These are phyloP conservation scores for Neonectria faginata DNA, from an alignment of 2,329 filamentous ascomycete species.

Conservation along the genomic window DNA sequence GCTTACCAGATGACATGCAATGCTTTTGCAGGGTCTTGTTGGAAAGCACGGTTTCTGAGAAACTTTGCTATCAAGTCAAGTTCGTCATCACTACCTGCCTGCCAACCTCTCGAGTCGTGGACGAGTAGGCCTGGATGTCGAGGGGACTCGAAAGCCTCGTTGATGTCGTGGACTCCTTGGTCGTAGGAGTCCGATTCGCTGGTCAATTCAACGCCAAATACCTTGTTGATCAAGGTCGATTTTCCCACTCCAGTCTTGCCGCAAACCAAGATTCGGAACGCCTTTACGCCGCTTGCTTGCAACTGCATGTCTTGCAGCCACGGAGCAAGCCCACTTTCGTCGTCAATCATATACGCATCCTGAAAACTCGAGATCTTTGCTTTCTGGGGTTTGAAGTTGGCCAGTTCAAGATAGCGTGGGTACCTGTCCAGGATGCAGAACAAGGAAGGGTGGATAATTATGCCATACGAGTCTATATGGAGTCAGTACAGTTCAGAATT, in stretches of 20 bases:
- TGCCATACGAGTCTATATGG: constrained; percentile 29
- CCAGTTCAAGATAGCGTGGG: constrained; percentile 37
- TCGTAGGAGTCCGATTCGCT: constrained; percentile 40
- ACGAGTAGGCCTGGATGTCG: constrained; percentile 42
- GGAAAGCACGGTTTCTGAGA: constrained; percentile 41
- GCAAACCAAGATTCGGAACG: constrained; percentile 42
- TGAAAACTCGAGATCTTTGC: constrained; percentile 38
- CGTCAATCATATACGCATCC: constrained; percentile 29
- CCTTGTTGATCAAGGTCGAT: constrained; percentile 45
- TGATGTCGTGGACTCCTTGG: constrained; percentile 44
- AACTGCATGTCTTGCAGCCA: constrained; percentile 42
- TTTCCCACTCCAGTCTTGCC: constrained; percentile 44
- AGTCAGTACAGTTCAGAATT: neutral
- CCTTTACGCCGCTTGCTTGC: constrained; percentile 42
- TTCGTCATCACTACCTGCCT: constrained; percentile 41
- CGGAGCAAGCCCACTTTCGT: constrained; percentile 28
- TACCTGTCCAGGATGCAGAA: constrained; percentile 43
- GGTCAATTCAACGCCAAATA: constrained; percentile 44
- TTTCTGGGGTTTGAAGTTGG: constrained; percentile 35
- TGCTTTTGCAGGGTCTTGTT: constrained; percentile 41
- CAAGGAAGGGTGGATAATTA: constrained; percentile 39
- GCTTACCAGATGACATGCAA: constrained; percentile 42
- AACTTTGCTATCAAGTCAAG: constrained; percentile 45
- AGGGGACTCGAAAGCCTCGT: constrained; percentile 42
- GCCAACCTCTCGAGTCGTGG: constrained; percentile 44